phyloP scores from a whole-genome alignment of 371 early-diverging fungal genomes.

The Mortierella sp. region DNA sequence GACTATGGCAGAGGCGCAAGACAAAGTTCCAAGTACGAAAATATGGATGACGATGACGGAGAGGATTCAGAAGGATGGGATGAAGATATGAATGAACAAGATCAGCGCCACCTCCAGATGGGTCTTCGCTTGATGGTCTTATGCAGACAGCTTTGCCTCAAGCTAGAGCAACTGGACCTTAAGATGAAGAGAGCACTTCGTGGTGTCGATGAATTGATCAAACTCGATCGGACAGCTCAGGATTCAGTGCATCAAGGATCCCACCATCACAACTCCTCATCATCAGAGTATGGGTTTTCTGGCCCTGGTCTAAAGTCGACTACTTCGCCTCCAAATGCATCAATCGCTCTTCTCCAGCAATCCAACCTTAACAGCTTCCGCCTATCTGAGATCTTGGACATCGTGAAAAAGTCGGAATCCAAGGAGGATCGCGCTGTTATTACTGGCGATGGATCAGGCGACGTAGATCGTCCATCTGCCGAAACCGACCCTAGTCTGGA shows the following conservation, averaged over 20 bases:
- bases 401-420: conserved; percentile 45
- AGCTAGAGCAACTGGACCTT: conserved; percentile 59
- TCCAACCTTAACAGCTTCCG: conserved; percentile 70
- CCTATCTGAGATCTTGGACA: conserved; percentile 55
- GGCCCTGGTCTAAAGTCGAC: conserved; percentile 17
- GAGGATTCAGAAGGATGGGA: conserved; percentile 60
- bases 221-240: conserved; percentile 27
- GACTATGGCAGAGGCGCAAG: conserved; percentile 1
- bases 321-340: conserved; percentile 57
- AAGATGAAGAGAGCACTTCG: conserved; percentile 58
- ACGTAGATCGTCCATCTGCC: conserved; percentile 11
- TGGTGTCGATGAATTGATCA: conserved; percentile 52
- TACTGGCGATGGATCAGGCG: conserved; percentile 19
- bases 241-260: neutral
- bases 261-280: conserved; percentile 6
- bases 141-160: conserved; percentile 59
- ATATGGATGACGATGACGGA: conserved; percentile 37
- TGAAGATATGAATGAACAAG: conserved; percentile 51
- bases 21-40: conserved; percentile 12
- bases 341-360: conserved; percentile 61
- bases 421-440: conserved; percentile 18
- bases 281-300: conserved; percentile 15
- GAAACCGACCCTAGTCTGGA: conserved; percentile 39
- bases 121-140: conserved; percentile 72
- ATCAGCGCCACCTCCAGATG: conserved; percentile 65